Evolutionary conservation across 106 monocot species (phyloP).

Genomic region (Vanilla planifolia): DNA sequence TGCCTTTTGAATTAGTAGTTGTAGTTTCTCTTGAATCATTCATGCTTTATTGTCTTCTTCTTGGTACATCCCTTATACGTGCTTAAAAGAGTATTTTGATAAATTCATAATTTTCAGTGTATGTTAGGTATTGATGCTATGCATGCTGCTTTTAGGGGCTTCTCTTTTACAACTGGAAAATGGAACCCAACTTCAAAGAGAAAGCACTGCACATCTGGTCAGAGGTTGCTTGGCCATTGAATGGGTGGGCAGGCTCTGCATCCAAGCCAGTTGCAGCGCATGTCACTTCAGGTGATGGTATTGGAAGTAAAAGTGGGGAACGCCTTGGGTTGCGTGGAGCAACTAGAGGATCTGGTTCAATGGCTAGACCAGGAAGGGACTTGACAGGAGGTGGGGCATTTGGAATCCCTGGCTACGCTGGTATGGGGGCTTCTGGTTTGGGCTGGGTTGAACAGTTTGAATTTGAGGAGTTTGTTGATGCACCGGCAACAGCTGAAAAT

Average conservation of each 20-base stretch:
- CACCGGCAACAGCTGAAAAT: conserved; percentile 61
- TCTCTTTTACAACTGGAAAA: conserved; percentile 62
- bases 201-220: conserved; percentile 65
- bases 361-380: conserved; percentile 68
- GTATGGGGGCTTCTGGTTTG: conserved; percentile 76
- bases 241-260: conserved; percentile 71
- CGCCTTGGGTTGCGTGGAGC: conserved; percentile 67
- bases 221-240: conserved; percentile 74
- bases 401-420: conserved; percentile 97
- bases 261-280: conserved; percentile 55
- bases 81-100: neutral
- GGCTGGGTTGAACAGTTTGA: conserved; percentile 79
- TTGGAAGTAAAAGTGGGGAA: conserved; percentile 52
- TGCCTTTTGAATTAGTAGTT: neutral
- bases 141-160: conserved; percentile 46
- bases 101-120: neutral
- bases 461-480: conserved; percentile 50
- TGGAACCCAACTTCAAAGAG: conserved; percentile 15
- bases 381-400: conserved; percentile 84
- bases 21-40: neutral
- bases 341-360: conserved; percentile 34
- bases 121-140: neutral
- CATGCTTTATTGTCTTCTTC: neutral
- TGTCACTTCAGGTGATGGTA: conserved; percentile 57
- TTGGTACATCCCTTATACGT: neutral